Base-by-base conservation (phyloP, 345 rosid species). In the Citrus reticulata region DNA sequence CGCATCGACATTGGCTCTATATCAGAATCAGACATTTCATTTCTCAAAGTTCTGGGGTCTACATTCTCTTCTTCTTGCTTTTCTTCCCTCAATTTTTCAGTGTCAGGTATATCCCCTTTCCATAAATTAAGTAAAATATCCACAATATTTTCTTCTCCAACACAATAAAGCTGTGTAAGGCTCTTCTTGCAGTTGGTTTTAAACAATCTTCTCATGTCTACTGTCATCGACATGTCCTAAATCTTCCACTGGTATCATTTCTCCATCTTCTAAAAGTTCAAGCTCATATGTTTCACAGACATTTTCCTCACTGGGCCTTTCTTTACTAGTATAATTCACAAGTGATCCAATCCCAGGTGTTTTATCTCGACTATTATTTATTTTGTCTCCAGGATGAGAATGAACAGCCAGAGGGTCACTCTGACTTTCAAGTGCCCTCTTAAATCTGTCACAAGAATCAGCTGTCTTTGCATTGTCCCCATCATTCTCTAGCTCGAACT, bases 231-330 rank as follows among this genome's bases (percentile, higher is more conserved):
- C 69, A 24, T 68, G 66, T 75, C 70, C 46, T 7, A 49, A 40
- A 75, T 39, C 58, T 58, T 24, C 67, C 40, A 42, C 82, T 69
- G 24, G 79, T 69, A 55, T 25, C 39, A 57, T 72, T 68, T 78
- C 78, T 55, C 30, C 81, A 55, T 68, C 58, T 61, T 62, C 63
- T 54, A 71, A 9, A 68, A 37, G 19, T 63, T 59, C 76, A 64
- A 20, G 20, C 39, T 58, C 74, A 29, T 49, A 20, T 49, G 34
- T 60, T 16, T 35, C 58, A 34, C 62, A 19, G 6, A 59, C 63
- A 10, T 72, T 71, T 78, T 30, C 75, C 72, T 71, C 54, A 55
- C 20, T 16, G 14, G 55, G 19, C 7, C 42, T 35, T 55, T 24
- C 77, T 24, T 74, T 64, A 19, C 27, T 59, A 9, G 35, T 55